phyloP scores from a whole-genome alignment of 345 rosid species.

The Mercurialis annua region DNA sequence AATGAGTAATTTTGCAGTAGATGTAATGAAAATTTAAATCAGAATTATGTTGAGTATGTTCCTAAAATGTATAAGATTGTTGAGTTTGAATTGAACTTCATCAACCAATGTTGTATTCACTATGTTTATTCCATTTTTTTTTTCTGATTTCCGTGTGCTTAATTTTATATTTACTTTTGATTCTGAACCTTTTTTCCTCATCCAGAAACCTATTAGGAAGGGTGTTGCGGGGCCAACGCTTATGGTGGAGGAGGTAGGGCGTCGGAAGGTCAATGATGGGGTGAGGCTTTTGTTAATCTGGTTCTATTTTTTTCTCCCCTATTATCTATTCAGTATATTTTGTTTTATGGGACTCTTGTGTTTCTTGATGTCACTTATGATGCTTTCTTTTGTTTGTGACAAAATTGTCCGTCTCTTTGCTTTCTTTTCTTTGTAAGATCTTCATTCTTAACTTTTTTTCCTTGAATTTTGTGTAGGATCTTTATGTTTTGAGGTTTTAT shows the following conservation, averaged over 20 bases:
- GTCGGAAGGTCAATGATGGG: constrained; percentile 56
- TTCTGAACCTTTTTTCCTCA: constrained; percentile 11
- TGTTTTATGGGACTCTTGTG: not conserved
- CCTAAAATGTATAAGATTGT: not conserved
- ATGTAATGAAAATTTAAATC: too few relatives aligned
- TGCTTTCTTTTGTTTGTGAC: not conserved
- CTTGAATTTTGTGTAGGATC: constrained; percentile 52
- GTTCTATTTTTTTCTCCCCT: not conserved
- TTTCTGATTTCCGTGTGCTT: not conserved
- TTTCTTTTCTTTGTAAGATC: not conserved
- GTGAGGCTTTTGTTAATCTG: constrained; percentile 35
- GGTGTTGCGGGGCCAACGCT: constrained; percentile 78
- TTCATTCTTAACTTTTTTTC: not conserved
- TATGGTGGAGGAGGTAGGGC: constrained; percentile 83
- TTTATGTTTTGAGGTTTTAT: constrained; percentile 69
- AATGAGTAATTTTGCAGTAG: too few relatives aligned
- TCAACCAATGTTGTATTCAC: not conserved
- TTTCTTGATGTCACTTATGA: not conserved
- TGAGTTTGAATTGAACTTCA: not conserved
- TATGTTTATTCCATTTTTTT: not conserved
- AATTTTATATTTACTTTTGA: not conserved
- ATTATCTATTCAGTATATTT: not conserved
- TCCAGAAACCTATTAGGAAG: constrained; percentile 75
- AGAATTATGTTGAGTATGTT: not conserved
- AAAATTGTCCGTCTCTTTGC: not conserved